Evolutionary conservation across 2,329 filamentous ascomycete species (phyloP), one percentile per base, ranked within the genome.

Genomic region (Fusarium nygamai): DNA sequence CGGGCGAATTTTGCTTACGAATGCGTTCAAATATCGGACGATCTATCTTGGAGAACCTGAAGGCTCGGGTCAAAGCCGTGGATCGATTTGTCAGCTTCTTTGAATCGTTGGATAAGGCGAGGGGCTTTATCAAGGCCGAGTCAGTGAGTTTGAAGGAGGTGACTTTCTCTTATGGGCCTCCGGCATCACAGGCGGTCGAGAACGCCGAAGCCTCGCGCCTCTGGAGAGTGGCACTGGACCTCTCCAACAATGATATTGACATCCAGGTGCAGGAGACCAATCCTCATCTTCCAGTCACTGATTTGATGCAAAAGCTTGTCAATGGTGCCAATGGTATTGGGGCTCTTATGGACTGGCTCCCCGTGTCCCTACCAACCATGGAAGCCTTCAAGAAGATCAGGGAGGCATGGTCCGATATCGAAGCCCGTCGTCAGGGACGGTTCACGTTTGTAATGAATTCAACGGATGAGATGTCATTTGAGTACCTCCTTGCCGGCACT

Each of bases 21-120:
- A 83, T 94, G 43, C 86, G 88, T 16, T 88, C 89, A 2, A 83
- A 85, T 5, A 88, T 92, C 51, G 91, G 91, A 27, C 83, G 85
- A 50, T 85, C 90, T 2, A 86, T 92, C 20, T 81, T 94, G 8
- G 85, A 87, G 8, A 83, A 86, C n/a, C 85, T 95, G 27, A 84
- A 86, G 70, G 84, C 87, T 58, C 87, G 91, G 34, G 84, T 95
- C 51, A 88, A 90, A 74, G 89, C 91, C 19, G 89, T 96, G 65
- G 90, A 93, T 77, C 89, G 92, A 27, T 86, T 96, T 34, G 91
- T 94, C 44, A 88, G 88, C 48, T 94, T 93, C 77, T 85, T 94
- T 33, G 88, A 91, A 50, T 90, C 92, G 3, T 88, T 95, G 71
- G 85, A 90, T 62, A 84, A 86, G 71, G 85, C 89, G 73, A 84